Conservation (phyloP, 768 basidiomycete genomes). For the Collybiopsis confluens region DNA sequence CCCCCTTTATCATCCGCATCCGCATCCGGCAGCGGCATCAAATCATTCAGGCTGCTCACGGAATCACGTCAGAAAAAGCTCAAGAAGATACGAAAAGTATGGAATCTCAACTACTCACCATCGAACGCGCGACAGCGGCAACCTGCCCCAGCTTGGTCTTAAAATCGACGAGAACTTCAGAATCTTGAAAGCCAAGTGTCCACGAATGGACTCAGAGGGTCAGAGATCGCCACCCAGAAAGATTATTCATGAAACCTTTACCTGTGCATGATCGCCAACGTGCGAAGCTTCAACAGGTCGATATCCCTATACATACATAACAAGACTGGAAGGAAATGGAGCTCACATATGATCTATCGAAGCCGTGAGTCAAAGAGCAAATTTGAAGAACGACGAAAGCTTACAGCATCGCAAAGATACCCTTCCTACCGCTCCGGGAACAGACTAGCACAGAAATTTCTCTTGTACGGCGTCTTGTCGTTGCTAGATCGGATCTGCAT, state of each 20-base stretch:
- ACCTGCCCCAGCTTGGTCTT: conserved; percentile 54
- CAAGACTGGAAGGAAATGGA: not conserved
- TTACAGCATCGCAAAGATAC: conserved; percentile 83
- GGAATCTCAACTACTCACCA: conserved; percentile 47
- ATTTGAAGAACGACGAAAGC: conserved; percentile 21
- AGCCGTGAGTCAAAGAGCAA: not conserved
- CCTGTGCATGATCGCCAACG: conserved; percentile 65
- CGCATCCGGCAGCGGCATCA: conserved; percentile 49
- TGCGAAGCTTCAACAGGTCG: conserved; percentile 82
- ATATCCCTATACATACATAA: conserved; percentile 64
- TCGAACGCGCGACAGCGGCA: conserved; percentile 57
- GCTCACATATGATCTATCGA: conserved; percentile 61
- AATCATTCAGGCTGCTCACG: conserved; percentile 41
- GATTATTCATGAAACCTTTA: conserved; percentile 22
- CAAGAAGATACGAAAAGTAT: not conserved
- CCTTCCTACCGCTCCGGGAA: conserved; percentile 88
- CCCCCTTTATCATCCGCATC: too few relatives aligned
- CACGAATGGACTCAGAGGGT: conserved; percentile 19
- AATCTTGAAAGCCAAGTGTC: conserved; percentile 68
- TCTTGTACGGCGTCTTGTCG: conserved; percentile 96
- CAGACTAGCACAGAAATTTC: conserved; percentile 72
- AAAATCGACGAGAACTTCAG: conserved; percentile 70
- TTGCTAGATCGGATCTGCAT: conserved; percentile 81
- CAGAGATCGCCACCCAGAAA: conserved; percentile 10
- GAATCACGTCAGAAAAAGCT: too few relatives aligned